Evolutionary conservation across 768 basidiomycete genomes (phyloP), one percentile per base, ranked within the genome.

Genomic region (Lactarius indigo): DNA sequence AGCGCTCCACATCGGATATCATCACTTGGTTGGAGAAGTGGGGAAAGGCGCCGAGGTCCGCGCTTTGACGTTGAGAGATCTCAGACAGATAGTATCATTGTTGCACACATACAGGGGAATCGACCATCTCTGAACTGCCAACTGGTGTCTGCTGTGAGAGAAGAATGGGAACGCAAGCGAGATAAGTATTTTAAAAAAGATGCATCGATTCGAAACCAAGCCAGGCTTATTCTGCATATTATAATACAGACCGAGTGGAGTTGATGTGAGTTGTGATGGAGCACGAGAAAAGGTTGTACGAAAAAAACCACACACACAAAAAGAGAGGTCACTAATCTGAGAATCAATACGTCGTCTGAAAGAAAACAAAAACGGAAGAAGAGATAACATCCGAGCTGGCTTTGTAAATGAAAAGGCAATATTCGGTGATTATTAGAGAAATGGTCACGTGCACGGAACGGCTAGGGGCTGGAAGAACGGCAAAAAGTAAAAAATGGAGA

Each of bases 1-100:
- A 70, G 70, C 68, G 70, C 37, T 70, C 70, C 18, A 69, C 68
- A 12, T 8, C 20, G n/a, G 64, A 70, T 42, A 12, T 69, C 26
- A 31, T 44, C 44, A 39, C 44, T 13, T 70, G 70, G 70, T 20
- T 70, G 33, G 68, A 64, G n/a, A 52, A 61, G 20, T 65, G 69
- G 68, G 58, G 65, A 42, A 58, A 50, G 9, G 31, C n/a, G n/a
- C 54, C 10, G 31, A 61, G 20, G 33, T 33, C 55, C 5, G 10
- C 30, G 33, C 23, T 61, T 10, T 66, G 31, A 54, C 26, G 23
- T 52, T 4, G 23, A 23, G 47, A 50, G 4, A 52, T 52, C 7
- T 52, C 23, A 52, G 12, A 52, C 50, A 20, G 23, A 26, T 52
- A 52, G 23, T 52, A 52, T 52, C 23, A 26, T 52, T 50, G 44